Base-by-base conservation (phyloP, 1,284 basidiomycete genomes). In the Apiotrichum montevideense region DNA sequence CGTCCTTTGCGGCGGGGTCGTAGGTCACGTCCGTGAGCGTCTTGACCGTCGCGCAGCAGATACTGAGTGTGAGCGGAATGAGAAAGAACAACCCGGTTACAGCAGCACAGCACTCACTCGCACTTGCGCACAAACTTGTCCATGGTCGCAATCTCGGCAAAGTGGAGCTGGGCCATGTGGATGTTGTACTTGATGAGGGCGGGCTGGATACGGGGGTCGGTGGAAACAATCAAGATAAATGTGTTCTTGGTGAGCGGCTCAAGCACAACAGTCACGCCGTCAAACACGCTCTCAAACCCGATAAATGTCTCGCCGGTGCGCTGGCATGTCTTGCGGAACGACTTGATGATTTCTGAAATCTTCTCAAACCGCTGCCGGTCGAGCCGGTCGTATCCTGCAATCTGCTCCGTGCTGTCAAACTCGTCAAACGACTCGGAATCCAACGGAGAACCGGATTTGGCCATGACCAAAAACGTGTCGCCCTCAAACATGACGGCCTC, bases 401-500 rank as follows among this genome's bases (percentile, higher is more conserved):
- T 56, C 13, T 58, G 53, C 56, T 74, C 75, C 45, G 59, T 53
- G 34, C 61, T 59, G 51, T 78, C 67, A 46, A 70, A 54, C 29
- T 29, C 29, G 29, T 76, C 71, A 32, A 53, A 56, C 6, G 63
- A 57, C 58, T 74, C 73, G 51, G 66, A 67, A 58, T 77, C 74
- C 34, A 75, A 63, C 39, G 70, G 72, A 15, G 67, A 74, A 32
- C 73, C 77, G 21, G 67, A 73, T 59, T 77, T 78, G 15, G 90
- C 91, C 63, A 98, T 93, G 64, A 98, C 92, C 50, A 99, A 86
- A 79, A 98, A 98, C 14, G 96, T 98, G 3, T 92, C 94, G 52
- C 88, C 85, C 75, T 99, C 96, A 67, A 99, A 98, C 32, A 98
- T 83, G 59, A 98, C 87, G 51, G 94, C 91, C 75, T 99, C 96